Evolutionary conservation across 148 eudicot genomes (phyloP), one percentile per base, ranked within the genome.

Genomic region (Limonium bicolor): DNA sequence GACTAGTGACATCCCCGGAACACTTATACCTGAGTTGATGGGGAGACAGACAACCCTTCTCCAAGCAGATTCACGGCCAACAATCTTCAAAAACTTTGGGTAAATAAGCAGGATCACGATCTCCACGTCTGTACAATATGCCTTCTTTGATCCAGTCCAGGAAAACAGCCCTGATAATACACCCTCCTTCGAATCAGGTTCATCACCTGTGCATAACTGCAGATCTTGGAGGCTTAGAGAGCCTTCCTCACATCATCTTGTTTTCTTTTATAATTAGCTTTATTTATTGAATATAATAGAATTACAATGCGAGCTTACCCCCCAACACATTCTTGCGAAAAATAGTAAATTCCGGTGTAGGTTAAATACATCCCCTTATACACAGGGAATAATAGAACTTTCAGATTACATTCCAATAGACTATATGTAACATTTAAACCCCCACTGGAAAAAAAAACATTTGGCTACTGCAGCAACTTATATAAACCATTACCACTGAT

Each of bases 11-110:
- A n/a, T 16, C 3, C 17, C 42, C 5, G 18, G 23, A 11, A 38
- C 42, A 38, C 42, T 38, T 18, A 38, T 38, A 38, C 42, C 42
- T 13, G 18, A 15, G 18, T 38, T 16, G 18, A 38, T 38, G 18
- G 36, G 13, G 20, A 38, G 18, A 16, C 42, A 38, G 14, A 38
- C 42, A 38, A 38, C 42, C 42, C 42, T 38, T 18, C 42, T 18
- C 42, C 42, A 38, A 38, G 20, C 14, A 38, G 42, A 38, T 11
- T 38, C 10, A 15, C 42, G 3, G 7, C 18, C 42, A 8, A 38
- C 20, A 9, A 38, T 38, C 42, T 38, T 38, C 9, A 21, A 38
- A 38, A 38, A 11, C 42, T 38, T 21, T 16, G 42, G 18, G 20
- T 14, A 18, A 13, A 38, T 19, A 15, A 38, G 42, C 8, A 32